Evolutionary conservation across 768 basidiomycete genomes (phyloP).

Genomic region (Suillus americanus): DNA sequence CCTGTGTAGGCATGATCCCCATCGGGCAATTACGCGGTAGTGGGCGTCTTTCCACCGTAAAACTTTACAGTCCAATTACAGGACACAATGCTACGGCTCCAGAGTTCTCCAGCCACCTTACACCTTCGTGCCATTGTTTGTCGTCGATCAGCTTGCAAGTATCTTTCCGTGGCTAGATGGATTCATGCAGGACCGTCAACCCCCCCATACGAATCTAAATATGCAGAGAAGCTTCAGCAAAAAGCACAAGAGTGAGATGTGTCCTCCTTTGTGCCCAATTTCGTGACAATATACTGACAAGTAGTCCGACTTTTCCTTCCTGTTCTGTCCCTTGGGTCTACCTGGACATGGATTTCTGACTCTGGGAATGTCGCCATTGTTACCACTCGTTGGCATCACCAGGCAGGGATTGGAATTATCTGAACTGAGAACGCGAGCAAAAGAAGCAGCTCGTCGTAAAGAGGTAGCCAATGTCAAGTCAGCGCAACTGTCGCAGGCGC

Average conservation of each 20-base stretch:
- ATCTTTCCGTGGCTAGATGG: constrained; percentile 10
- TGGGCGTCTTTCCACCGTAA: not conserved
- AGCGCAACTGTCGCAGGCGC: constrained; percentile 14
- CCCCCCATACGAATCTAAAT: constrained; percentile 46
- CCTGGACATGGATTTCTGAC: constrained; percentile 8
- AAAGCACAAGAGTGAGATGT: constrained; percentile 62
- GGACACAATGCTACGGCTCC: not conserved
- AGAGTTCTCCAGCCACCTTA: not conserved
- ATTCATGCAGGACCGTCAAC: constrained; percentile 13
- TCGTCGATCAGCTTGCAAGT: constrained; percentile 4
- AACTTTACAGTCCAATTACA: not conserved
- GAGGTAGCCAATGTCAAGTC: constrained; percentile 21
- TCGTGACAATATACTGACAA: constrained; percentile 16
- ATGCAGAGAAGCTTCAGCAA: constrained; percentile 66
- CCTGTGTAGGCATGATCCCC: constrained; percentile 10
- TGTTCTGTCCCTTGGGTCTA: constrained; percentile 4
- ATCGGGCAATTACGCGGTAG: not conserved
- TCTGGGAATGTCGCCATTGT: constrained; percentile 5
- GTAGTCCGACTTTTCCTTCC: constrained; percentile 17
- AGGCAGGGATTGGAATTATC: constrained; percentile 47
- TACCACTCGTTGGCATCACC: not conserved
- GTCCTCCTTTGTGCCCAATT: constrained; percentile 12
- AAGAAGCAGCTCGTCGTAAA: constrained; percentile 33
- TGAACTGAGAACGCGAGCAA: constrained; percentile 31
- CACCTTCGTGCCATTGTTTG: not conserved